A percentile compares a stretch with the other conserved stretches of the same genome.
These are phyloP conservation scores for Pleurotus platypus DNA, from an alignment of 768 basidiomycete genomes.

Conservation along the genomic window DNA sequence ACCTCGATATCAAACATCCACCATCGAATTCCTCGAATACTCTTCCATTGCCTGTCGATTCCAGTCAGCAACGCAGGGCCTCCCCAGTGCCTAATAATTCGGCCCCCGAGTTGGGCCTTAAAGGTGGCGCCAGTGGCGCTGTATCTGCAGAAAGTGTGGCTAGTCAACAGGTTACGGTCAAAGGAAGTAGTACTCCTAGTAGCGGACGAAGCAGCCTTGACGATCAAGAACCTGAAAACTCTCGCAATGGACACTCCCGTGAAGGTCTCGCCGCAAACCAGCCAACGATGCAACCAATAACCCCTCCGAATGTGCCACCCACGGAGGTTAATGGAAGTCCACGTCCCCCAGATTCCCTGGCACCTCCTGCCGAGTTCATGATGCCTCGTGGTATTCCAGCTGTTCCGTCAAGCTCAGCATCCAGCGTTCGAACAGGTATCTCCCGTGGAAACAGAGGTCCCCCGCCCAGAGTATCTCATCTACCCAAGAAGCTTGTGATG, in stretches of 20 bases:
- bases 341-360: no score
- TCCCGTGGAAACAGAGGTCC: neutral
- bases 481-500: slow-evolving; percentile 6
- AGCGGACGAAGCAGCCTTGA: neutral
- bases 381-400: neutral
- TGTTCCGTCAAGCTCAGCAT: neutral
- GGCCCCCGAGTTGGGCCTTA: neutral
- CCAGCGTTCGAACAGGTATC: neutral
- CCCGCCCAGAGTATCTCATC: slow-evolving; percentile 2
- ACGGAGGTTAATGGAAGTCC: no score
- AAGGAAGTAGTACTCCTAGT: neutral
- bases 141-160: neutral
- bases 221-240: neutral
- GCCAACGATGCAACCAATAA: no score
- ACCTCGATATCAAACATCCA: neutral
- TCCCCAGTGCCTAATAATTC: neutral
- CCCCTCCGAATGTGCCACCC: no score
- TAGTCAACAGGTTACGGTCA: neutral
- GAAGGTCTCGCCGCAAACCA: no score
- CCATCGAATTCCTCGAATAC: neutral
- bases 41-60: neutral
- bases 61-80: neutral
- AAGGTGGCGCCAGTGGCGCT: neutral
- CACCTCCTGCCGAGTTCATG: no score
- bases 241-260: neutral